These are phyloP conservation scores for Chaetomium sp. DNA, from an alignment of 2,329 filamentous ascomycete genomes.

Conservation along the genomic window DNA sequence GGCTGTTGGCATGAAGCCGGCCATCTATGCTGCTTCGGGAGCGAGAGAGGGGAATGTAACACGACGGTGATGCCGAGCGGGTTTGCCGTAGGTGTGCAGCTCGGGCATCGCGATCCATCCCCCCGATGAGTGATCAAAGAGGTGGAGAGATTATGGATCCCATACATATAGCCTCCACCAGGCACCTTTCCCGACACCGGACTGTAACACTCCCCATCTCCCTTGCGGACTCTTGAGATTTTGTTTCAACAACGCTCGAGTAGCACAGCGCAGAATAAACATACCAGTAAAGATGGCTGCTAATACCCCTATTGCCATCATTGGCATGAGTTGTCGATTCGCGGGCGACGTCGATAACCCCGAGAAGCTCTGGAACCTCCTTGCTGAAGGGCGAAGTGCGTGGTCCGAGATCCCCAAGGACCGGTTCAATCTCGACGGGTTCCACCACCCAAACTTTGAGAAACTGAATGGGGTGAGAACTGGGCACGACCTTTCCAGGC, in stretches of 20 bases:
- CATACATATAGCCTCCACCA: conserved; percentile 1
- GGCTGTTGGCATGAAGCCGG: neutral
- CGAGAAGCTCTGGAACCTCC: conserved; percentile 40
- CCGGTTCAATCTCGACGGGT: conserved; percentile 42
- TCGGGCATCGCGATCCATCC: neutral
- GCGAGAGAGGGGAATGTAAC: neutral
- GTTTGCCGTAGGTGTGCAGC: neutral
- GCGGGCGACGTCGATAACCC: conserved; percentile 41
- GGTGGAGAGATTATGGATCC: neutral
- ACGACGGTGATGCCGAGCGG: neutral
- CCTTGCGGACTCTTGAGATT: neutral
- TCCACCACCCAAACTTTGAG: conserved; percentile 34
- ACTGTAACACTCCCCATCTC: neutral
- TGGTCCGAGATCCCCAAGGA: conserved; percentile 37
- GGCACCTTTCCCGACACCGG: neutral
- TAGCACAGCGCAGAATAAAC: neutral
- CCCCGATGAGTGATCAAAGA: neutral
- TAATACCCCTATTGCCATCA: conserved; percentile 43
- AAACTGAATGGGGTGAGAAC: conserved; percentile 35
- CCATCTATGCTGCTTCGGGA: conserved; percentile 4
- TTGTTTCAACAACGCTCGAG: conserved; percentile 3
- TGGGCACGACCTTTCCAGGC: too few relatives aligned
- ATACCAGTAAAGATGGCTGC: conserved; percentile 21
- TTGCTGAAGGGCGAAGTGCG: conserved; percentile 31
- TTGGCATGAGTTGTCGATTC: conserved; percentile 46